Percentiles rank a stretch among this genome's conserved stretches.
phyloP scores from a whole-genome alignment of 108 stramenopile species.

The Pseudonitzschia delicatissima region DNA sequence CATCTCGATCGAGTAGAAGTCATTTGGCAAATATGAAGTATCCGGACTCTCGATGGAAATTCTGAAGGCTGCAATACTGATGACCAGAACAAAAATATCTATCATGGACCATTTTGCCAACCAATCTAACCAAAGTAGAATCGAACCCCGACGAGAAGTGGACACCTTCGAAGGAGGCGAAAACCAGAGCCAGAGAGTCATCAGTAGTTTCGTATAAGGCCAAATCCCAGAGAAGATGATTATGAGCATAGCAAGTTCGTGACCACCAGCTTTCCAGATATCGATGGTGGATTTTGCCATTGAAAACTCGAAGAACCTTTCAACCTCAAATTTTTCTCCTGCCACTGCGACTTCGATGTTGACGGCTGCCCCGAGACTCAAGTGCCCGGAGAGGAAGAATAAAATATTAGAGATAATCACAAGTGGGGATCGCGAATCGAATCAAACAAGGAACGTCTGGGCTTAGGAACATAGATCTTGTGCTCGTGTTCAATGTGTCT shows the following conservation, averaged over 20 bases:
- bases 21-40: conserved; percentile 55
- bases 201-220: conserved; percentile 79
- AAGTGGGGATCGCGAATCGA: conserved; percentile 50
- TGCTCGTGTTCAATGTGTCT: conserved; percentile 40
- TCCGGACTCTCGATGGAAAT: conserved; percentile 67
- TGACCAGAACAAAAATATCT: conserved; percentile 74
- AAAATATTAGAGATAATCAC: conserved; percentile 69
- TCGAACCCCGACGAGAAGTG: conserved; percentile 48
- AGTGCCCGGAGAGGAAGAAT: conserved; percentile 73
- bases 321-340: conserved; percentile 46
- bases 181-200: conserved; percentile 70
- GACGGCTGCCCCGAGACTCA: conserved; percentile 69
- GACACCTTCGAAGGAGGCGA: conserved; percentile 46
- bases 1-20: conserved; percentile 67
- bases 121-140: conserved; percentile 70
- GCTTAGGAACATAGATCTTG: conserved; percentile 52
- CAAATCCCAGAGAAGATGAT: conserved; percentile 75
- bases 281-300: conserved; percentile 70
- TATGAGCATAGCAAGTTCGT: conserved; percentile 62
- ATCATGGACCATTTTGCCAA: conserved; percentile 70
- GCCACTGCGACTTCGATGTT: conserved; percentile 59
- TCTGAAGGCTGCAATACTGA: conserved; percentile 65
- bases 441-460: conserved; percentile 42
- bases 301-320: conserved; percentile 66
- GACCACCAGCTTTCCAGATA: conserved; percentile 67